Percentiles rank a stretch among this genome's conserved stretches.
phyloP scores from a whole-genome alignment of 805 yeast genomes.

The Ogataea minuta region DNA sequence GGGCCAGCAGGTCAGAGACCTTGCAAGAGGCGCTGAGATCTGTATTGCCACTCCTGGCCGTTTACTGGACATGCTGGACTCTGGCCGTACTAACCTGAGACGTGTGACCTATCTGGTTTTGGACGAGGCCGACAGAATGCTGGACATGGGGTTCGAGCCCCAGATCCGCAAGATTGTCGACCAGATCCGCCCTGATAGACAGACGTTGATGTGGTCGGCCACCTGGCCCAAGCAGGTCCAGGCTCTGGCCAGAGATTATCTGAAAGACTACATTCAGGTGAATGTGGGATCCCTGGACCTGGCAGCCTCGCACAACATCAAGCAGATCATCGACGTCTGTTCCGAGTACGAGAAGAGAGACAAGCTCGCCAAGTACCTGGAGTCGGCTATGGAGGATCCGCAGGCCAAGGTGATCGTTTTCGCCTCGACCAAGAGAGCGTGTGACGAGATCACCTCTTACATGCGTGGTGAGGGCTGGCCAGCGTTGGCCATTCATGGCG shows the following conservation, averaged over 20 bases:
- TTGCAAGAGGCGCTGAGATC: conserved; percentile 93
- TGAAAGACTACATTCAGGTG: conserved; percentile 92
- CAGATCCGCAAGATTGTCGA: conserved; percentile 95
- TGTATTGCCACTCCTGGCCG: conserved; percentile 99
- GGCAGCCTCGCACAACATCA: conserved; percentile 94
- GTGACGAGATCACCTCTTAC: conserved; percentile 90
- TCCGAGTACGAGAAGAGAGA: conserved; percentile 94
- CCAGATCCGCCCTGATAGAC: conserved; percentile 99
- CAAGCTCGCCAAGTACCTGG: conserved; percentile 78
- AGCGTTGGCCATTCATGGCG: conserved; percentile 98
- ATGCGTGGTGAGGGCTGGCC: conserved; percentile 98
- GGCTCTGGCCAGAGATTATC: conserved; percentile 85
- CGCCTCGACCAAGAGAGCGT: conserved; percentile 96
- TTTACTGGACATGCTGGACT: conserved; percentile 94
- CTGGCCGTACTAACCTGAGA: conserved; percentile 89
- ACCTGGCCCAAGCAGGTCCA: conserved; percentile 99
- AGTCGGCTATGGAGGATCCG: conserved; percentile 68
- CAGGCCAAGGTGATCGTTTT: conserved; percentile 81
- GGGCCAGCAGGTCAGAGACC: conserved; percentile 96
- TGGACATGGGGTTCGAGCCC: conserved; percentile 99
- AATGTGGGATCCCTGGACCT: conserved; percentile 94
- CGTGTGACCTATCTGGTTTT: conserved; percentile 96
- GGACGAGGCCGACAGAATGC: conserved; percentile 99
- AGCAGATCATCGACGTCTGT: conserved; percentile 88
- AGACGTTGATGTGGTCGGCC: conserved; percentile 99